Conservation (phyloP, 257 asterid genomes). For the Primulina tabacum region DNA sequence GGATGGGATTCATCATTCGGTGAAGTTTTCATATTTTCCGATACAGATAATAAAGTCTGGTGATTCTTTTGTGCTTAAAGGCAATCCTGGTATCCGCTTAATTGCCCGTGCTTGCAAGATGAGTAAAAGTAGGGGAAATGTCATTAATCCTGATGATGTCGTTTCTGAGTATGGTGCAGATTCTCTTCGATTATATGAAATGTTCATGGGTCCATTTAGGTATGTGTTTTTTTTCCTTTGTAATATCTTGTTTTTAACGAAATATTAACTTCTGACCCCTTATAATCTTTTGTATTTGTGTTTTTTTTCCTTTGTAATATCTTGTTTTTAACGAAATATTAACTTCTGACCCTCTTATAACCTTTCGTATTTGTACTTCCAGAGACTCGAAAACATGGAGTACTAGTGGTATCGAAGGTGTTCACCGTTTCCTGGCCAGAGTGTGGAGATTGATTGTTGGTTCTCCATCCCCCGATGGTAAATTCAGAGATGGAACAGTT, state of each 20-base stretch:
- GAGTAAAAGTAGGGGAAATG: slow-evolving; percentile 99
- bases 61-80: slow-evolving; percentile 80
- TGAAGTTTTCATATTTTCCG: slow-evolving; percentile 4
- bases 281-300: too few species aligned
- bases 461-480: slow-evolving; percentile 66
- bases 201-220: slow-evolving; percentile 99
- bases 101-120: slow-evolving; percentile 87
- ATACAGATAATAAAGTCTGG: slow-evolving; percentile 74
- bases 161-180: slow-evolving; percentile 93
- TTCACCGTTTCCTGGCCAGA: slow-evolving; percentile 88
- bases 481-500: slow-evolving; percentile 60
- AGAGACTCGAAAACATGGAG: slow-evolving; percentile 99
- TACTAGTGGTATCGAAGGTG: slow-evolving; percentile 97
- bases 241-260: slow-evolving; percentile 18
- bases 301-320: slow-evolving; percentile 11
- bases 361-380: slow-evolving; percentile 19
- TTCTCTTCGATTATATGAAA: slow-evolving; percentile 94
- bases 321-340: slow-evolving; percentile 14
- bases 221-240: slow-evolving; percentile 24
- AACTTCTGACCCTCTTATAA: not conserved
- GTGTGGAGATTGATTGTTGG: slow-evolving; percentile 90
- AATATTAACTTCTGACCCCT: too few species aligned
- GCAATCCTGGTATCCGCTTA: slow-evolving; percentile 61
- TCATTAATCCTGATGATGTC: slow-evolving; percentile 92
- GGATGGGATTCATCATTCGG: not conserved